These are phyloP conservation scores for Verticillium isaacii DNA, from an alignment of 2,329 filamentous ascomycete species.

Conservation along the genomic window DNA sequence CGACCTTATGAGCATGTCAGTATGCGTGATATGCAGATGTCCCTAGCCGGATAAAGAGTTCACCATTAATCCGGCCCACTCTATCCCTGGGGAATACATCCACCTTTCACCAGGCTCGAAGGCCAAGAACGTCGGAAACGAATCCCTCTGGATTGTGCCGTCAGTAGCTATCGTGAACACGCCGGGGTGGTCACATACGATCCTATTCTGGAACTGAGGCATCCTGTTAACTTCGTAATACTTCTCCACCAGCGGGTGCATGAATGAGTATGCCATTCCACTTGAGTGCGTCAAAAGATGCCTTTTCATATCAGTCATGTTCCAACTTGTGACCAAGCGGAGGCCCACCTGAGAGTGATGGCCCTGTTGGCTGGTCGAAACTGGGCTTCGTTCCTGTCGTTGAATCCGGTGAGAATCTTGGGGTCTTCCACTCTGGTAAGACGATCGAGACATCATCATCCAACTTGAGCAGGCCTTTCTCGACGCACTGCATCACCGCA, in stretches of 20 bases:
- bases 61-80: slow-evolving; percentile 1
- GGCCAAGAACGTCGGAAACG: not conserved
- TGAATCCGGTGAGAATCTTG: not conserved
- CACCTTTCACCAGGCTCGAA: not conserved
- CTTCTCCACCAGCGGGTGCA: not conserved
- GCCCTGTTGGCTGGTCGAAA: not conserved
- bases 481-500: slow-evolving; percentile 2
- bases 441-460: not conserved
- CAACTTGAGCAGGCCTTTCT: not conserved
- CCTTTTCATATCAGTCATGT: not conserved
- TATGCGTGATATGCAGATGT: not conserved
- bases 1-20: not conserved
- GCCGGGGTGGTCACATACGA: not conserved
- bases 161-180: not conserved
- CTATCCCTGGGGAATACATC: not conserved
- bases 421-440: slow-evolving; percentile 2
- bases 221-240: not conserved
- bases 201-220: not conserved
- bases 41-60: not conserved
- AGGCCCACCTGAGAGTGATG: not conserved
- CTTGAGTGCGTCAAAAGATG: slow-evolving; percentile 3
- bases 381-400: not conserved
- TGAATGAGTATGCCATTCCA: not conserved
- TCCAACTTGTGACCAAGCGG: too few species aligned
- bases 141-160: not conserved